Base-by-base conservation (phyloP, 345 rosid genomes). In the Iberis pinnata region DNA sequence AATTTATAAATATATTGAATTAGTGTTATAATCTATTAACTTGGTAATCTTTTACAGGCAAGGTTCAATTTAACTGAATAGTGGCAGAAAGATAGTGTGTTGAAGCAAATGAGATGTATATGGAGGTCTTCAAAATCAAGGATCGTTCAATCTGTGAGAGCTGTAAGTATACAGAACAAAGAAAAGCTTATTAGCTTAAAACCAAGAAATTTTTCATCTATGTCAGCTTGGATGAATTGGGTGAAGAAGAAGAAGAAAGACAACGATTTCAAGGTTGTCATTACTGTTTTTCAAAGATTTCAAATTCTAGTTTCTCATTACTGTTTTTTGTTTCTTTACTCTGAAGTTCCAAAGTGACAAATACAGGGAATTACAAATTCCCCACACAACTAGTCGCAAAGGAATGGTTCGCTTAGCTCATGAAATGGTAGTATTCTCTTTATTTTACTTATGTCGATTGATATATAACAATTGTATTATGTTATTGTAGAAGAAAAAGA, bases 171-270 rank as follows among this genome's bases (percentile, higher is more conserved):
- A n/a, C n/a, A n/a, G 39, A 17, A 5, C n/a, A 45, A 2, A 6
- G 25, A 22, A 22, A 3, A 22, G 19, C 14, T 43, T 43, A 43
- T 43, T 9, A 19, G 12, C 14, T 43, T 43, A 43, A 43, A 43
- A 43, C 48, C 48, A 43, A 43, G 48, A 14, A 43, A 43, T 43
- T 4, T 43, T 43, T 24, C 11, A 9, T 43, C 48, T 12, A 27
- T n/a, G 6, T 43, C 16, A 43, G 48, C 48, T 12, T 43, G 27
- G 48, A 19, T 43, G 48, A 43, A 43, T 43, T 43, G 48, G 48
- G 16, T 19, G 27, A 43, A 19, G 26, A 4, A 11, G 48, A 43
- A n/a, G n/a, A n/a, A 43, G 10, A 43, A 43, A 43, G 25, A 6
- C 25, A 22, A 22, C 3, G 25, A 22, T 22, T 22, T 22, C 6